Base-by-base conservation (phyloP, 192 early-diverging fungal species). In the Coemansia sp. region DNA sequence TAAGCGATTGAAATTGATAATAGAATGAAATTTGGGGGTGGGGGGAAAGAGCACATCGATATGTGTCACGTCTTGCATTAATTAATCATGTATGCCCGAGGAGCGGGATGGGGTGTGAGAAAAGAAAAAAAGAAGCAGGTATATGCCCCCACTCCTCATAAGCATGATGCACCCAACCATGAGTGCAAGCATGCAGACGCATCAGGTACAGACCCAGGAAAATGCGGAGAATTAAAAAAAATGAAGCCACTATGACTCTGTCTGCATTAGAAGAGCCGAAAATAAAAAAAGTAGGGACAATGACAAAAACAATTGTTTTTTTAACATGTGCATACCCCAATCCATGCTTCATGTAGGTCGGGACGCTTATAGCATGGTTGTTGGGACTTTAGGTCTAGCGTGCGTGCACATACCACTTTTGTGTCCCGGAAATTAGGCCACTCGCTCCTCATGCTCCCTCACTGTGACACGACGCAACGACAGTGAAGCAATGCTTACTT, bases 211-310 rank as follows among this genome's bases (percentile, higher is more conserved):
- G 11, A 58, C 55, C 55, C 55, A 58, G 27, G 29, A 58, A 58
- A 58, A 58, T 13, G 55, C 51, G 51, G 51, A 55, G 51, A 55
- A 55, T 55, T 55, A 55, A 51, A 51, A 24, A 51, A 27, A 51
- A 50, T 24, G 24, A 24, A 15, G 12, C 41, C 15, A 42, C 41
- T 51, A 22, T 55, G 51, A 55, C 51, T 55, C 51, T 29, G 12
- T 55, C 8, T 29, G 51, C 24, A 29, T 29, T 22, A 12, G 20
- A 11, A 13, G 22, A 55, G 20, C 22, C 24, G 24, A 50, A 10
- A 27, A 48, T 11, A 50, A 50, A 50, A 48, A 50, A 50, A 50
- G 48, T 50, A 11, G 48, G 48, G 48, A 51, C n/a, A 11, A 24
- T 27, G n/a, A 51, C 48, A 24, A 10, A 20, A 20, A 51, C 22